These are phyloP conservation scores for Pachysandra terminalis DNA, from an alignment of 164 flowering plant species.

Conservation along the genomic window DNA sequence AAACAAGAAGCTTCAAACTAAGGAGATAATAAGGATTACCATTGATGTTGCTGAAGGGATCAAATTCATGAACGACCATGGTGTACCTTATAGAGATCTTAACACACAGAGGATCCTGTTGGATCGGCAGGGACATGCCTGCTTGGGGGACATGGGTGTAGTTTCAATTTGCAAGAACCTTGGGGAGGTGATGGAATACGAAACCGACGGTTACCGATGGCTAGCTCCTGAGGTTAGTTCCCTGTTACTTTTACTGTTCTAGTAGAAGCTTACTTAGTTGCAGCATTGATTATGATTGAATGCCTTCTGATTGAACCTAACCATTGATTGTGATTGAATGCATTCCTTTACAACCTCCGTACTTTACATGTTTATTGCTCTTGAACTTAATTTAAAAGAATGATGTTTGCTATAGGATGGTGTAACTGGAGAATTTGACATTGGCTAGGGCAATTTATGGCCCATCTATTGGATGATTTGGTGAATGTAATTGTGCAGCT, in stretches of 20 bases:
- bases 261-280: neutral
- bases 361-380: too few relatives aligned
- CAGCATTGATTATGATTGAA: too few relatives aligned
- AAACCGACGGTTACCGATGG: constrained; percentile 95
- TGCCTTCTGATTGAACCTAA: too few relatives aligned
- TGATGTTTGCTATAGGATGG: too few relatives aligned
- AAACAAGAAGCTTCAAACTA: constrained; percentile 65
- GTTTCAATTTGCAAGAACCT: constrained; percentile 68
- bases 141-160: constrained; percentile 87
- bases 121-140: constrained; percentile 85
- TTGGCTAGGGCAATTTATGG: too few relatives aligned
- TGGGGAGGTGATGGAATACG: constrained; percentile 88
- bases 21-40: constrained; percentile 72
- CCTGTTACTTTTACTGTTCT: neutral
- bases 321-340: too few relatives aligned
- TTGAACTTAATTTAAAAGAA: too few relatives aligned
- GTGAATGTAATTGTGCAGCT: too few relatives aligned
- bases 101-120: constrained; percentile 71
- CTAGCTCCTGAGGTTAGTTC: constrained; percentile 91
- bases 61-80: constrained; percentile 90
- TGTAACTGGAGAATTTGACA: too few relatives aligned
- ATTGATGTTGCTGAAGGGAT: constrained; percentile 83
- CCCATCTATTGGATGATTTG: too few relatives aligned
- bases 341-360: too few relatives aligned
- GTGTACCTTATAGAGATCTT: constrained; percentile 71